phyloP scores from a whole-genome alignment of 164 flowering plant genomes.

The Chimonanthus salicifolius region DNA sequence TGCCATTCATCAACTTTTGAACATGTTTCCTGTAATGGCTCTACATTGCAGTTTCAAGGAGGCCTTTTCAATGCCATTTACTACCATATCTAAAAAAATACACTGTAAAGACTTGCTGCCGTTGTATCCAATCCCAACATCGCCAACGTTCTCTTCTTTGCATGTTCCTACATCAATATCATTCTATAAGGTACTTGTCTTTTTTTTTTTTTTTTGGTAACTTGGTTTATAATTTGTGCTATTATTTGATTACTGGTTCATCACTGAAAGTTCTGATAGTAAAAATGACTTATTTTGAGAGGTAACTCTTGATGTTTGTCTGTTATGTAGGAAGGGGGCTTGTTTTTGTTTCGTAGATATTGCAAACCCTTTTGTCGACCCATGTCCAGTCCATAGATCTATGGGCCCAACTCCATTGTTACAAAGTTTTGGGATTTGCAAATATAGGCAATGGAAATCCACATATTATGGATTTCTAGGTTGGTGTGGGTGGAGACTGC shows the following conservation, averaged over 20 bases:
- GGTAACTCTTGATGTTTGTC: too few relatives aligned
- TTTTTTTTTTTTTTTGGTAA: neutral
- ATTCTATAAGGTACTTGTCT: slow-evolving; percentile 60
- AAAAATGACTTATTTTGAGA: too few relatives aligned
- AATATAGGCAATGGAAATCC: too few relatives aligned
- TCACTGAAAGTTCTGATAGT: neutral
- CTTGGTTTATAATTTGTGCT: neutral
- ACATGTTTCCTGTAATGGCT: slow-evolving; percentile 8
- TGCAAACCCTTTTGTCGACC: too few relatives aligned
- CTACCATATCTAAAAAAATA: slow-evolving; percentile 64
- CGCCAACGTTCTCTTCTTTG: slow-evolving; percentile 23
- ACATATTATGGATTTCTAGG: too few relatives aligned
- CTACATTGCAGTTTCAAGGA: slow-evolving; percentile 67
- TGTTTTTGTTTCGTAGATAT: neutral
- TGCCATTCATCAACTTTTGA: neutral
- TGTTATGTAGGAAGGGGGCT: too few relatives aligned
- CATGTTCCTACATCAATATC: slow-evolving; percentile 60
- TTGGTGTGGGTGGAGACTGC: too few relatives aligned
- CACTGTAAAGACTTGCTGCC: slow-evolving; percentile 58
- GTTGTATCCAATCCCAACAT: slow-evolving; percentile 49
- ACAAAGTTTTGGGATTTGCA: too few relatives aligned
- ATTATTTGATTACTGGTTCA: neutral
- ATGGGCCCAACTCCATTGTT: too few relatives aligned
- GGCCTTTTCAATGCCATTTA: slow-evolving; percentile 76
- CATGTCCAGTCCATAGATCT: too few relatives aligned